Evolutionary conservation across 1,284 basidiomycete genomes (phyloP).

Genomic region (Tremellales sp.): DNA sequence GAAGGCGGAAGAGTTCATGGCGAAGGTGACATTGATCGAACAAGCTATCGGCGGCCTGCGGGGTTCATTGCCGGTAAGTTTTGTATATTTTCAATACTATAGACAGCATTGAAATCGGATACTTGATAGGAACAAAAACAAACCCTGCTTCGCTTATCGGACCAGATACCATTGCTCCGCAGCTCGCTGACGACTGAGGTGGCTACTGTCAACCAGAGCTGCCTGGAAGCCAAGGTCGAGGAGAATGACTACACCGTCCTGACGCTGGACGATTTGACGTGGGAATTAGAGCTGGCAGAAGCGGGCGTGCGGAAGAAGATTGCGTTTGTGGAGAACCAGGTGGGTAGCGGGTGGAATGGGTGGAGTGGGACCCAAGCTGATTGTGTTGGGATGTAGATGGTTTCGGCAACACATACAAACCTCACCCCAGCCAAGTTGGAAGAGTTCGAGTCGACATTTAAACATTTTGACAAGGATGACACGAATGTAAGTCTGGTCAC

Average conservation of each 20-base stretch:
- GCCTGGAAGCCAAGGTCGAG: slow-evolving; percentile 86
- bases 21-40: slow-evolving; percentile 65
- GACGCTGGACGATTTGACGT: slow-evolving; percentile 82
- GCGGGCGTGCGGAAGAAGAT: slow-evolving; percentile 84
- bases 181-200: slow-evolving; percentile 29
- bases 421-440: slow-evolving; percentile 92
- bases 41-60: slow-evolving; percentile 70
- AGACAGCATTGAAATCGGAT: background rate
- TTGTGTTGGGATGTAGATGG: slow-evolving; percentile 58
- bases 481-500: slow-evolving; percentile 56
- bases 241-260: slow-evolving; percentile 96
- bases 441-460: slow-evolving; percentile 95
- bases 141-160: slow-evolving; percentile 26
- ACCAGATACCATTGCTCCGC: slow-evolving; percentile 29
- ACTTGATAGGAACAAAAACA: slow-evolving; percentile 40
- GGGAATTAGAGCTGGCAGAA: slow-evolving; percentile 79
- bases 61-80: slow-evolving; percentile 69
- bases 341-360: slow-evolving; percentile 32
- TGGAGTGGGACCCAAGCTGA: background rate
- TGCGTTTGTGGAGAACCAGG: slow-evolving; percentile 94
- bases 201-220: slow-evolving; percentile 60
- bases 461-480: slow-evolving; percentile 93
- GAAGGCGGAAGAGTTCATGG: slow-evolving; percentile 79
- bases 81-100: background rate
- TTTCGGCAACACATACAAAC: slow-evolving; percentile 57